Percentiles rank a stretch among this genome's conserved stretches.
Conservation (phyloP, 2,329 filamentous ascomycete species). For the Trichoderma sp. region DNA sequence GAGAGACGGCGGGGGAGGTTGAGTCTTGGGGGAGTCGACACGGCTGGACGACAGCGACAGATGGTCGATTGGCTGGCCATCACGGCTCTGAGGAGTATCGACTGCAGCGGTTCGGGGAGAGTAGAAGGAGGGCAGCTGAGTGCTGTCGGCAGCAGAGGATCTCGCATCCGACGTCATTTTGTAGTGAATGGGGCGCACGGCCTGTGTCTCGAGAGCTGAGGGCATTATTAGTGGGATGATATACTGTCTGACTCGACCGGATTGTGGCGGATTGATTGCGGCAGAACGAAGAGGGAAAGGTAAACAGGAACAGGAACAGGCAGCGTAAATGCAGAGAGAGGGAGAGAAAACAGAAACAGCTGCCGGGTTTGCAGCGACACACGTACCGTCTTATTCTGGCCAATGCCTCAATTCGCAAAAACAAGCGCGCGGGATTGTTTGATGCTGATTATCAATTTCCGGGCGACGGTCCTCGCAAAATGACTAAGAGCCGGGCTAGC, state of each 20-base stretch:
- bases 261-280: not conserved
- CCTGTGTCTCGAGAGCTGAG: conserved; percentile 12
- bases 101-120: conserved; percentile 40
- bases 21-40: conserved; percentile 21
- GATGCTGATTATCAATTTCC: conserved; percentile 20
- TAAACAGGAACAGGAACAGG: not conserved
- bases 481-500: conserved; percentile 14
- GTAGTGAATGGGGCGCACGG: conserved; percentile 1
- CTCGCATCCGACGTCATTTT: conserved; percentile 14
- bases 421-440: conserved; percentile 18
- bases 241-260: not conserved
- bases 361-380: not conserved
- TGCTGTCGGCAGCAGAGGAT: conserved; percentile 26
- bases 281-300: too few species aligned
- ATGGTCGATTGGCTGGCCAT: conserved; percentile 34
- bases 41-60: conserved; percentile 37
- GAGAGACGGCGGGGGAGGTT: conserved; percentile 60
- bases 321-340: not conserved
- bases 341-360: too few species aligned
- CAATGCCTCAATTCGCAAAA: conserved; percentile 2
- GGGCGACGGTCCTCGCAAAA: not conserved
- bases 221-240: conserved; percentile 8
- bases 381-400: conserved; percentile 14
- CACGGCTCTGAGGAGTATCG: conserved; percentile 25
- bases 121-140: conserved; percentile 47